Conservation (phyloP, 352 stramenopile species). For the Pythium inflatum region DNA sequence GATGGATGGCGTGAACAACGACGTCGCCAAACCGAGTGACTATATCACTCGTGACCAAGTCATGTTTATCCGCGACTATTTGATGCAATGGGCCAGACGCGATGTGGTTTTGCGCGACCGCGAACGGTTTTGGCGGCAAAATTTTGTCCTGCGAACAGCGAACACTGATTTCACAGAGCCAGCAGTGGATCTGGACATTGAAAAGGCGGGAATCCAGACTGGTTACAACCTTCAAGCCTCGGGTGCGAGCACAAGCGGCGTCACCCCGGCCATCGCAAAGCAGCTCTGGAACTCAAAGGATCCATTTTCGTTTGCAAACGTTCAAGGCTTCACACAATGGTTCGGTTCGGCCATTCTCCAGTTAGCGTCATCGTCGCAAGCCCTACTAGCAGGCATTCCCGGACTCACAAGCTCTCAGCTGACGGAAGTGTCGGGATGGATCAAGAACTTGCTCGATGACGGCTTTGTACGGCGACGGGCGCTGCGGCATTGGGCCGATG, state of each 20-base stretch:
- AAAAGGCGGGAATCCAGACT: slow-evolving; percentile 48
- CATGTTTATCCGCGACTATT: slow-evolving; percentile 59
- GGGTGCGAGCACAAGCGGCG: slow-evolving; percentile 32
- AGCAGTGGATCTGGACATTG: slow-evolving; percentile 61
- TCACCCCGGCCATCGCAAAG: slow-evolving; percentile 40
- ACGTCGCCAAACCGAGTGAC: slow-evolving; percentile 50
- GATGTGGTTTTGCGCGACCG: slow-evolving; percentile 53
- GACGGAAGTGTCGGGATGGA: slow-evolving; percentile 46
- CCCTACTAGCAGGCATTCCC: slow-evolving; percentile 27
- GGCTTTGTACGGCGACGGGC: slow-evolving; percentile 55
- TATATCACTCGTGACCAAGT: slow-evolving; percentile 64
- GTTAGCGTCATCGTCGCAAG: slow-evolving; percentile 22
- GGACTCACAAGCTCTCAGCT: slow-evolving; percentile 46
- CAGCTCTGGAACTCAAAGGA: slow-evolving; percentile 54
- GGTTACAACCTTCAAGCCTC: slow-evolving; percentile 54
- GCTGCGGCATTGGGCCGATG: slow-evolving; percentile 61
- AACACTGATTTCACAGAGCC: slow-evolving; percentile 56
- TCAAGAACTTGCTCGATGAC: slow-evolving; percentile 43
- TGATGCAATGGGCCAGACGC: slow-evolving; percentile 57
- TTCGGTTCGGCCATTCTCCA: slow-evolving; percentile 19
- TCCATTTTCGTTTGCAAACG: slow-evolving; percentile 48
- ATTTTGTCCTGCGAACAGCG: slow-evolving; percentile 44
- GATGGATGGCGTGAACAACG: slow-evolving; percentile 64
- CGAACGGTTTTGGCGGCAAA: slow-evolving; percentile 64
- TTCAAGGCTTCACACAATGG: slow-evolving; percentile 60